Base-by-base conservation (phyloP, 768 basidiomycete species). In the Boletus speciosus region DNA sequence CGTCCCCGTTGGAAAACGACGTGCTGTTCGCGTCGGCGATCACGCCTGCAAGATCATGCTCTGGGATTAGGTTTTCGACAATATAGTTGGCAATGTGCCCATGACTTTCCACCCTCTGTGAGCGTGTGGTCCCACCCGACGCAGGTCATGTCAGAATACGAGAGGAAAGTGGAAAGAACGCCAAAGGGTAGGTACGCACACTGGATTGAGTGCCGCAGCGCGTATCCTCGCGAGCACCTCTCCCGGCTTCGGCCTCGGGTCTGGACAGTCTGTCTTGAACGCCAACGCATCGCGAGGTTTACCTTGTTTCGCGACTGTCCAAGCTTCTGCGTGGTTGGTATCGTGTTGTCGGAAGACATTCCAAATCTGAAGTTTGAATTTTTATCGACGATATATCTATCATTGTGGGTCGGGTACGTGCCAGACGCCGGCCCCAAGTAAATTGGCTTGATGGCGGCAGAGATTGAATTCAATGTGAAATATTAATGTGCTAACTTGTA, bases 131-230 rank as follows among this genome's bases (percentile, higher is more conserved):
- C 3, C 2, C 36, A 25, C 25, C 25, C 25, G 25, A 25, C 4
- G 25, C 25, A 25, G 25, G 25, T 25, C 19, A 27, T 32, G 45
- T 36, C 14, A 49, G 40, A 27, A 32, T 10, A 8, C 6, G 5
- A 25, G 5, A 16, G 3, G 9, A 6, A 25, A 6, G 31, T 1
- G 2, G 19, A n/a, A 23, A 16, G 1, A 34, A 38, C 29, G 62
- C 1, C 29, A 29, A 19, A 19, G 19, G 19, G 19, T 19, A 19
- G 19, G 19, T 4, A 53, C 79, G 56, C 66, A 86, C 82, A 83
- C 76, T 1, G 87, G 87, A 61, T 92, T 92, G 39, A 90, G 71
- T 0, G 85, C 84, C 0, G 77, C 79, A 10, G 81, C 78, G 23
- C 71, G 68, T 4, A 84, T 74, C 52, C 75, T 74, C 47, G 86